Evolutionary conservation across 176 grass and related monocot species (phyloP).

Genomic region (Canna indica): DNA sequence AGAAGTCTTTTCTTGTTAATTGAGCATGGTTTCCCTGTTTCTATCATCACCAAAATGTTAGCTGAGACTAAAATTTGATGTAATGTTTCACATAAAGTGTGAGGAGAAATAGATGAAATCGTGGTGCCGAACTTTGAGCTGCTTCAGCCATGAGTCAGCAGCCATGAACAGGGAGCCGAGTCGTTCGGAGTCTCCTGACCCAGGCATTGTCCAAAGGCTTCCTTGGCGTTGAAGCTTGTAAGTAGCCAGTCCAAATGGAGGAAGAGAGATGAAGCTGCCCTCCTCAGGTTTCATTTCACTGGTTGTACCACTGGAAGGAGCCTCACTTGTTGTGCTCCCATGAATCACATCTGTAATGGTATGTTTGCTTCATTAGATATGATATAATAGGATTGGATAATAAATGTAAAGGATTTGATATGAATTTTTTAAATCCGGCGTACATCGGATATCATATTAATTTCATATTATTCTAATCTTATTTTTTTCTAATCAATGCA

Average conservation of each 20-base stretch:
- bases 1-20: too few species aligned
- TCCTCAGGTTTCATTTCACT: conserved; percentile 30
- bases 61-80: too few species aligned
- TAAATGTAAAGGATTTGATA: too few species aligned
- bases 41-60: too few species aligned
- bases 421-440: too few species aligned
- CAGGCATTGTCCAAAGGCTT: conserved; percentile 65
- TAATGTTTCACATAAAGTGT: conserved; percentile 14
- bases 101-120: conserved; percentile 84
- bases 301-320: conserved; percentile 19
- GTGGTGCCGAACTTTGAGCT: conserved; percentile 70
- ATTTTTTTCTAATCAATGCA: too few species aligned
- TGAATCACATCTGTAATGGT: conserved; percentile 32
- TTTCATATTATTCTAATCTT: too few species aligned
- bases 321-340: conserved; percentile 23
- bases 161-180: conserved; percentile 42
- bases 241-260: conserved; percentile 60
- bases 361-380: conserved; percentile 3
- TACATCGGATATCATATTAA: too few species aligned
- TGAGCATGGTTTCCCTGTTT: too few species aligned
- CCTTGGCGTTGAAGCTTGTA: conserved; percentile 50
- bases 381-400: too few species aligned
- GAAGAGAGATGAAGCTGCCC: conserved; percentile 32
- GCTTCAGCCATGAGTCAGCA: conserved; percentile 67
- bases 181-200: conserved; percentile 45